Evolutionary conservation across 2,329 filamentous ascomycete genomes (phyloP), one percentile per base, ranked within the genome.

Genomic region (Trichoderma sp.): DNA sequence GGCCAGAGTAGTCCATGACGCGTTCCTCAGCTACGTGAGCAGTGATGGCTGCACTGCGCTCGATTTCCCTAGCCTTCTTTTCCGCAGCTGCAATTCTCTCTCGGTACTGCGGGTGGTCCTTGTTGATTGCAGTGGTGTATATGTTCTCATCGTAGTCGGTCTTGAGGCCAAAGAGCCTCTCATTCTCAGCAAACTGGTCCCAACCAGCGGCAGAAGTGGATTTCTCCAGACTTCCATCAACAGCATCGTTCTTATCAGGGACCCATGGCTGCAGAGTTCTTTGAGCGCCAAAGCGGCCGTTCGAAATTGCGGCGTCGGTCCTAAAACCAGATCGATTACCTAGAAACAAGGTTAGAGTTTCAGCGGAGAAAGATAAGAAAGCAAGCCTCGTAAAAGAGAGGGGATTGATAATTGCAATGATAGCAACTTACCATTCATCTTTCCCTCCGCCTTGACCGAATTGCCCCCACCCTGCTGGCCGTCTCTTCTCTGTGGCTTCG

Each of bases 131-230:
- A 10, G 95, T 99, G 1, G 95, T 99, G 81, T 99, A 99, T 52
- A 95, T 88, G 73, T 92, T 93, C 80, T 98, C 95, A 75, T 98
- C 89, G 77, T 98, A 99, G 74, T 93, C 93, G 63, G 91, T 95
- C 79, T 89, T 92, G 45, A 96, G 81, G 39, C 95, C 95, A 76
- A 97, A 98, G 34, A 93, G 87, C 67, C 89, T 86, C 79, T 96
- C 92, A 75, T 98, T 98, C 70, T 87, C 90, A 68, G 92, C 91
- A 75, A 99, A 99, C 78, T 99, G 95, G 77, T 99, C 94, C 95
- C 95, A 99, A 10, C 80, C 82, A 7, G 80, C 82, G 17, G 79
- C 75, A 63, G 77, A 79, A n/a, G 76, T 73, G 2, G 83, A 73
- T 60, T 82, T 87, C 74, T 95, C 93, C 27, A 97, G 84, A 57